Conservation (phyloP, 305 asterid species). For the Rubia peregrina region DNA sequence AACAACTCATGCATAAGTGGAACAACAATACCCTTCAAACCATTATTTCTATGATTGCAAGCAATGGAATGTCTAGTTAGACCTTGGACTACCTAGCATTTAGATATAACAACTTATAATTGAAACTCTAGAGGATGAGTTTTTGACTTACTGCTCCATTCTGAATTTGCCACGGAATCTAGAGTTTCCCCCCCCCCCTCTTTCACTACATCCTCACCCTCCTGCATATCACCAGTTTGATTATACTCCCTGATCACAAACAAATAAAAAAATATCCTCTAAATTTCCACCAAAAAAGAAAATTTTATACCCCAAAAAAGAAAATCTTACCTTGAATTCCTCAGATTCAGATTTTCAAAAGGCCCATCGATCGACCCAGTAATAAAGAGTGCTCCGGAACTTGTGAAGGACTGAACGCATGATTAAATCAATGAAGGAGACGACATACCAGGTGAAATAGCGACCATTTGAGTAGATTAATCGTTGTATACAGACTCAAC, state of each 20-base stretch:
- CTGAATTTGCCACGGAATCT: constrained; percentile 87
- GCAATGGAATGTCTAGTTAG: background rate
- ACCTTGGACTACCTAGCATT: background rate
- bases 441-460: too few species aligned
- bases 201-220: constrained; percentile 43
- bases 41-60: background rate
- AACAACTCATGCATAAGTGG: background rate
- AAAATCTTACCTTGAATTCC: constrained; percentile 47
- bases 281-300: too few species aligned
- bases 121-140: background rate
- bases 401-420: too few species aligned
- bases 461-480: too few species aligned
- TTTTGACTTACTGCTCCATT: constrained; percentile 84
- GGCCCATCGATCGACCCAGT: too few species aligned
- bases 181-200: constrained; percentile 78
- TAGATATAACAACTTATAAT: background rate
- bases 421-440: too few species aligned
- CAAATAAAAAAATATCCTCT: too few species aligned
- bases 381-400: too few species aligned
- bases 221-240: constrained; percentile 31
- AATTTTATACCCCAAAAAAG: too few species aligned
- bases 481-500: too few species aligned
- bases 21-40: background rate
- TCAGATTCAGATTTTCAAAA: too few species aligned
- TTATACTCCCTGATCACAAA: too few species aligned